Percentiles rank a stretch among this genome's conserved stretches.
Conservation (phyloP, 75 land plant species). For the Chamaecyparis obtusa region DNA sequence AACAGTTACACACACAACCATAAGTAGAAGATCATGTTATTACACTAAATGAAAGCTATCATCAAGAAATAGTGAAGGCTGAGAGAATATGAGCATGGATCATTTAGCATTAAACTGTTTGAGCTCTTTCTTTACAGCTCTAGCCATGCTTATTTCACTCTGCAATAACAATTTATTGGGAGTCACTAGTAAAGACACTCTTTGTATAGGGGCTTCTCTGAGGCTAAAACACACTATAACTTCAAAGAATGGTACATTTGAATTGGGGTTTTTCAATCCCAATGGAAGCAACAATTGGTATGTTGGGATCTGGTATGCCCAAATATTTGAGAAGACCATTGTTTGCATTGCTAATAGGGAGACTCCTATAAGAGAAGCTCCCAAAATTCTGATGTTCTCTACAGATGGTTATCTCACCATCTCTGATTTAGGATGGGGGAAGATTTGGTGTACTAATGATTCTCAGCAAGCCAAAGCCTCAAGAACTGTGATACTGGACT, state of each 20-base stretch:
- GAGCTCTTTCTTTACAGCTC: no score
- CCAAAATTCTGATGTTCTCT: constrained; percentile 7
- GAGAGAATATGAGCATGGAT: no score
- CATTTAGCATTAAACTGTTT: no score
- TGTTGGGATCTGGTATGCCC: no score
- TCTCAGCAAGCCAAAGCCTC: background rate
- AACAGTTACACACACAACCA: no score
- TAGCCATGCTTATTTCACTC: no score
- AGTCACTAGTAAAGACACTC: background rate
- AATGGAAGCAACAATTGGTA: no score
- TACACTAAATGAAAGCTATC: no score
- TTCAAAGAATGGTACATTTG: constrained; percentile 31
- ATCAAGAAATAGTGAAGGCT: no score
- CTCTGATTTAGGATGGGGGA: background rate
- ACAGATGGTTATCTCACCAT: constrained; percentile 26
- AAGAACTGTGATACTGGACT: background rate
- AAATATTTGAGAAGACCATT: no score
- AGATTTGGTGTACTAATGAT: constrained; percentile 24
- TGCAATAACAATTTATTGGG: background rate
- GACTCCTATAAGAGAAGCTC: constrained; percentile 10
- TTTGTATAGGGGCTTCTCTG: constrained; percentile 17
- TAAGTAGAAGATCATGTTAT: no score
- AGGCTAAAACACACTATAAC: constrained; percentile 21
- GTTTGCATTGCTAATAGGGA: constrained; percentile 64
- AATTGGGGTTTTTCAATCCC: no score